These are phyloP conservation scores for Fusarium marasasianum DNA, from an alignment of 2,329 filamentous ascomycete genomes.

Conservation along the genomic window DNA sequence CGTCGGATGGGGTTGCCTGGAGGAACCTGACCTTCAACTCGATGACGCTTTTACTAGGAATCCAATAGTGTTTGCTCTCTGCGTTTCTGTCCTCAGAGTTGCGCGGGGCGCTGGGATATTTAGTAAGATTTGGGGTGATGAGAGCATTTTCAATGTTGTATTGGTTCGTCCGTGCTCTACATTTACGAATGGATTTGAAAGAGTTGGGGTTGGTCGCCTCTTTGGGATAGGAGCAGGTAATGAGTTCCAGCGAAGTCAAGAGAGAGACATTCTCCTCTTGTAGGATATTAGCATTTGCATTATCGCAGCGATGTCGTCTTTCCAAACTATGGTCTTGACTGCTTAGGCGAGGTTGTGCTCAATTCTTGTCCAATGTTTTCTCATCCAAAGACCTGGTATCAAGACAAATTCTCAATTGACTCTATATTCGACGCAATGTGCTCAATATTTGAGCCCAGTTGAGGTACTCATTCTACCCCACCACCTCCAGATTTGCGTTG, in stretches of 20 bases:
- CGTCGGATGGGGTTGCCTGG: not conserved
- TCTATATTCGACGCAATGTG: fast-evolving
- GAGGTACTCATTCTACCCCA: fast-evolving
- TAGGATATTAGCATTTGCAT: fast-evolving
- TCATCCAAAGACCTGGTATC: fast-evolving
- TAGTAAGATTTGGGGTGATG: not conserved
- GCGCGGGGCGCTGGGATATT: fast-evolving
- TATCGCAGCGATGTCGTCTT: too few relatives aligned
- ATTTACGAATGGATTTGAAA: not conserved
- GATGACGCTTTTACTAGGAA: not conserved
- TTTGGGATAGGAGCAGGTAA: not conserved
- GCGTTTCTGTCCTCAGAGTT: fast-evolving
- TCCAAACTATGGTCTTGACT: too few relatives aligned
- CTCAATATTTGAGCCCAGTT: too few relatives aligned
- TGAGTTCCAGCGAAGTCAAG: fast-evolving
- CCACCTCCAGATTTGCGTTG: too few relatives aligned
- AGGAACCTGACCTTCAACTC: not conserved
- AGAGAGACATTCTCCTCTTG: fast-evolving
- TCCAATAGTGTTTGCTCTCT: not conserved
- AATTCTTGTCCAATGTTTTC: fast-evolving
- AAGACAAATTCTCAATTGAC: fast-evolving
- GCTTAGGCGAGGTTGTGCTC: too few relatives aligned
- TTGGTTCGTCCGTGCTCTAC: fast-evolving
- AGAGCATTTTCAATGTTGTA: fast-evolving
- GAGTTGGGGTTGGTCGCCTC: fast-evolving